Conservation (phyloP, 768 basidiomycete species). For the Auriculariales sp. region DNA sequence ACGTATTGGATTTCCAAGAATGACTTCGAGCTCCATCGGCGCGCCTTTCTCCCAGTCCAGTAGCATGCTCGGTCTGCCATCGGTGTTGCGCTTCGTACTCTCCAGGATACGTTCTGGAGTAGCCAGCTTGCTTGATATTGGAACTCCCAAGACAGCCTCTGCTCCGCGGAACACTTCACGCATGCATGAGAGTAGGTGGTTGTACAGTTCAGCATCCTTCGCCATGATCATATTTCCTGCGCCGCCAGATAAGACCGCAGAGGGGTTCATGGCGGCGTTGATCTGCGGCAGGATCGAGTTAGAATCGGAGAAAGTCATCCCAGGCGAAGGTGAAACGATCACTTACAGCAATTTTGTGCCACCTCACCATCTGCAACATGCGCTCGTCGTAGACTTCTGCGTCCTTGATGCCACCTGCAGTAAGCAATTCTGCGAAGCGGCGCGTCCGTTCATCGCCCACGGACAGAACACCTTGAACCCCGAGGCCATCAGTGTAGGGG, state of each 20-base stretch:
- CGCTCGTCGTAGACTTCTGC: constrained; percentile 13
- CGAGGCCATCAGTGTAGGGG: constrained; percentile 10
- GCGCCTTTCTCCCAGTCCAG: constrained; percentile 14
- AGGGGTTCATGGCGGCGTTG: constrained; percentile 16
- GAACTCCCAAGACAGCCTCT: constrained; percentile 11
- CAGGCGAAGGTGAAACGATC: background rate
- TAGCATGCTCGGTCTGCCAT: constrained; percentile 15
- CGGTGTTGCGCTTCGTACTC: constrained; percentile 11
- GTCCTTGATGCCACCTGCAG: constrained; percentile 14
- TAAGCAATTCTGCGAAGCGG: constrained; percentile 11
- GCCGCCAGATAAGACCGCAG: constrained; percentile 13
- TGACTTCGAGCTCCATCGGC: constrained; percentile 17
- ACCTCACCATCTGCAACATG: constrained; percentile 15
- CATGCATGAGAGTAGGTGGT: constrained; percentile 14
- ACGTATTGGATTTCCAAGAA: constrained; percentile 16
- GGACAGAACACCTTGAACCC: constrained; percentile 1
- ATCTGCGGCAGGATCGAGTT: constrained; percentile 5
- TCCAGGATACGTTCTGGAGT: constrained; percentile 13
- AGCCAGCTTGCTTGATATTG: constrained; percentile 12
- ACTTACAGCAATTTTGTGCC: constrained; percentile 17
- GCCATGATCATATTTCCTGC: constrained; percentile 15
- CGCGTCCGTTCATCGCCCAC: constrained; percentile 6
- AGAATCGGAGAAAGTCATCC: background rate
- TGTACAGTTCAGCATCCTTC: constrained; percentile 10
- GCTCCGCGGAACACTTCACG: constrained; percentile 14